These are phyloP conservation scores for Apophysomyces ossiformis DNA, from an alignment of 371 early-diverging fungal genomes.

Conservation along the genomic window DNA sequence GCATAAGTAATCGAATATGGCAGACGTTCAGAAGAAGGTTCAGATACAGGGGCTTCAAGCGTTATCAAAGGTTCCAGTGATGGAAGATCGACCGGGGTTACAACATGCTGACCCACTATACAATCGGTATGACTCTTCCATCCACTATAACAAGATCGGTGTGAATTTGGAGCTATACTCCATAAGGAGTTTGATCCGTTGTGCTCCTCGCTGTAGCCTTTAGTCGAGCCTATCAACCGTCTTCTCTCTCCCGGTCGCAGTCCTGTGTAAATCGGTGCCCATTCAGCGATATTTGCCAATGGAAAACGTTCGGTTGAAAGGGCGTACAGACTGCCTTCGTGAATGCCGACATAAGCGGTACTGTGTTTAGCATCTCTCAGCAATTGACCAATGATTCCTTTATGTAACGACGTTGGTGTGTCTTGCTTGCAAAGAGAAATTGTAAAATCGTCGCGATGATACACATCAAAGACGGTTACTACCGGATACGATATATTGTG, in stretches of 20 bases:
- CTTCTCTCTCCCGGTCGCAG: slow-evolving; percentile 37
- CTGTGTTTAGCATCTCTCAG: slow-evolving; percentile 16
- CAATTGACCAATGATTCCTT: slow-evolving; percentile 36
- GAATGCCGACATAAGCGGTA: slow-evolving; percentile 59
- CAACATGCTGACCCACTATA: slow-evolving; percentile 35
- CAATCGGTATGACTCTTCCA: slow-evolving; percentile 45
- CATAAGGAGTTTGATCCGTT: slow-evolving; percentile 15
- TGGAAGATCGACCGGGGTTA: slow-evolving; percentile 9
- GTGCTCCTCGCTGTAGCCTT: slow-evolving; percentile 31
- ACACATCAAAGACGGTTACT: slow-evolving; percentile 48
- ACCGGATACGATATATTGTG: slow-evolving; percentile 39
- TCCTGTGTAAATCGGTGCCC: slow-evolving; percentile 46
- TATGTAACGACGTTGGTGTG: slow-evolving; percentile 31
- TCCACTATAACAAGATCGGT: slow-evolving; percentile 33
- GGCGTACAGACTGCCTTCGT: slow-evolving; percentile 62
- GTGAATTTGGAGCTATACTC: slow-evolving; percentile 3
- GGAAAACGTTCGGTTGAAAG: slow-evolving; percentile 65
- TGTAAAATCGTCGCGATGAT: slow-evolving; percentile 36
- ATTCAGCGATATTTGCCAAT: slow-evolving; percentile 50
- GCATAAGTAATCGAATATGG: slow-evolving; percentile 48
- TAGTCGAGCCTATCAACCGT: slow-evolving; percentile 36
- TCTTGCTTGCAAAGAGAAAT: slow-evolving; percentile 39
- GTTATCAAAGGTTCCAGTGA: slow-evolving; percentile 3
- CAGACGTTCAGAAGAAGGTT: slow-evolving; percentile 10
- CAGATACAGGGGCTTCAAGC: neutral